Percentiles rank a stretch among this genome's conserved stretches.
phyloP scores from a whole-genome alignment of 768 basidiomycete genomes.

The Daedaleopsis sinensis region DNA sequence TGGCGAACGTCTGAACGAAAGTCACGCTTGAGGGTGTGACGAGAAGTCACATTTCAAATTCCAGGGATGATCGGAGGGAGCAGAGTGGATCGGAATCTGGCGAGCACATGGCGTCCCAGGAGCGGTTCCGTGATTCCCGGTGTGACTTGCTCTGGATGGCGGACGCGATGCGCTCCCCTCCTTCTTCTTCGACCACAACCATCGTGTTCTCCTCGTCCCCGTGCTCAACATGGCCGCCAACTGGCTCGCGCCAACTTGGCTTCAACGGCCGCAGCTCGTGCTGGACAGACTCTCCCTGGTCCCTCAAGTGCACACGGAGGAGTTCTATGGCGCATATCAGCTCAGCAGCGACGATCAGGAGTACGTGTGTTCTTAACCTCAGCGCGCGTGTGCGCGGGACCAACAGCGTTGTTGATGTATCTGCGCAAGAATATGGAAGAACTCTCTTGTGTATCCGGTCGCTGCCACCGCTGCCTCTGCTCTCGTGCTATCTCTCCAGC shows the following conservation, averaged over 20 bases:
- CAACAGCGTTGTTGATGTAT: neutral
- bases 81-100: conserved; percentile 1
- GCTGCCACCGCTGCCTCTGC: conserved; percentile 13
- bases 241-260: conserved; percentile 16
- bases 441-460: conserved; percentile 16
- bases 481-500: conserved; percentile 16
- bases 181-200: neutral
- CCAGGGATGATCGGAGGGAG: too few relatives aligned
- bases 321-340: neutral
- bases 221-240: conserved; percentile 9
- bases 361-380: conserved; percentile 4
- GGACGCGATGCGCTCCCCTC: neutral
- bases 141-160: neutral
- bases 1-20: too few relatives aligned
- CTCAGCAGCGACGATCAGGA: neutral
- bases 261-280: conserved; percentile 11
- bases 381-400: neutral
- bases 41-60: too few relatives aligned
- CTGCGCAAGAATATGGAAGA: conserved; percentile 8
- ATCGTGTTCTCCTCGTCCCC: neutral
- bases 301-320: neutral
- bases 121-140: neutral
- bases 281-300: conserved; percentile 3
- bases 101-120: conserved; percentile 8
- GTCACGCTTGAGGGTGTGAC: too few relatives aligned